Conservation (phyloP, 2,329 filamentous ascomycete genomes). For the Cladosporium sp. region DNA sequence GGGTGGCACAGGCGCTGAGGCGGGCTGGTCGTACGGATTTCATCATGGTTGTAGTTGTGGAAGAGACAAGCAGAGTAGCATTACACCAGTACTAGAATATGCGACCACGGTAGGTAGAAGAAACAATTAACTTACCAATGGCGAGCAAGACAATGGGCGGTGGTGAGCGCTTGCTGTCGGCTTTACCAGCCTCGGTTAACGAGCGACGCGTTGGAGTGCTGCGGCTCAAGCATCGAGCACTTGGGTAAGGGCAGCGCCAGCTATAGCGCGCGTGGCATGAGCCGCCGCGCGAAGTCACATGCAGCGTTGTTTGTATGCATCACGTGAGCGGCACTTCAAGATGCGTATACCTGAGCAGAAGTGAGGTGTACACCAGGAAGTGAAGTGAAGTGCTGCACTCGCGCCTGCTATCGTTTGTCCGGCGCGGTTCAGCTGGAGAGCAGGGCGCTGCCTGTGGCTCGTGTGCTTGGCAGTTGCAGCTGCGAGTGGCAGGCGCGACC, state of each 20-base stretch:
- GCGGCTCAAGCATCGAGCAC: neutral
- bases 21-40: neutral
- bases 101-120: neutral
- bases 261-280: neutral
- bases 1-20: neutral
- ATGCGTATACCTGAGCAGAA: neutral
- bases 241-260: neutral
- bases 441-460: neutral
- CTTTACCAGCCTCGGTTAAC: conserved; percentile 8
- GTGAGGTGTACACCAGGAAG: neutral
- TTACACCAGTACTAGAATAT: neutral
- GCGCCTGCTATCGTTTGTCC: too few species aligned
- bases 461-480: neutral
- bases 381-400: neutral
- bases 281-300: neutral
- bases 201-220: conserved; percentile 1
- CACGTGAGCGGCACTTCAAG: neutral
- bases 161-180: conserved; percentile 3
- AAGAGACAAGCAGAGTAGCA: neutral
- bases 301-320: neutral
- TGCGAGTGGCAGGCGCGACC: neutral
- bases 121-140: neutral
- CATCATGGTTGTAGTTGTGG: neutral
- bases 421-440: neutral
- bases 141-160: neutral